Base-by-base conservation (phyloP, 2,329 filamentous ascomycete species). In the Basipetospora chlamydospora region DNA sequence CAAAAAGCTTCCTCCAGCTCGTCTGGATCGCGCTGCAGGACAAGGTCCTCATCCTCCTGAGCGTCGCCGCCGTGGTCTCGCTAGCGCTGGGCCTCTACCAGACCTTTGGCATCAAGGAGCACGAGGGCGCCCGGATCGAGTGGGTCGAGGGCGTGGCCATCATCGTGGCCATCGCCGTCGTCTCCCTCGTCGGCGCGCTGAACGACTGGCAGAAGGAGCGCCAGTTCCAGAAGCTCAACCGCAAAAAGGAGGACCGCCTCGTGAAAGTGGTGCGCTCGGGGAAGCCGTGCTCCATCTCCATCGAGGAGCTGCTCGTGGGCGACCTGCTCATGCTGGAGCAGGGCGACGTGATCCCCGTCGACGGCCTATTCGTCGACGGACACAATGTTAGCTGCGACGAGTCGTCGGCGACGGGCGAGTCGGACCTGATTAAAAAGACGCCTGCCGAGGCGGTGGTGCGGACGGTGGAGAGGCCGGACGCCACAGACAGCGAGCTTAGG, bases 401-500 rank as follows among this genome's bases (percentile, higher is more conserved):
- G 48, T 81, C 76, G 3, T 80, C 77, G 9, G 75, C 76, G 2
- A 83, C 79, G 18, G 78, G 79, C 44, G 79, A 83, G 54, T 82
- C 77, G 1, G 77, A 83, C 46, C 66, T 76, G 35, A 67, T 82
- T 53, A 77, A 73, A 54, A 83, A 84, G 57, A 73, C 66, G 0
- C 52, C 60, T 5, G 75, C 67, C 9, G 63, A 71, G 8, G 64
- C 70, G 33, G 74, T 75, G 32, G 71, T 67, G 56, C 56, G 64
- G 29, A 62, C 61, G 6, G 61, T 78, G 10, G 59, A 64, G 16
- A 61, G 46, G 8, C 40, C 45, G 6, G 29, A 28, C 9, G 13
- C 20, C 6, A 40, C 43, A 15, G 37, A 31, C 3, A 21, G 38
- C 10, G 28, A 37, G 7, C 22, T 37, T 21, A 52, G 54, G 39